Base-by-base conservation (phyloP, 768 basidiomycete species). In the Lactifluus hygrophoroides region DNA sequence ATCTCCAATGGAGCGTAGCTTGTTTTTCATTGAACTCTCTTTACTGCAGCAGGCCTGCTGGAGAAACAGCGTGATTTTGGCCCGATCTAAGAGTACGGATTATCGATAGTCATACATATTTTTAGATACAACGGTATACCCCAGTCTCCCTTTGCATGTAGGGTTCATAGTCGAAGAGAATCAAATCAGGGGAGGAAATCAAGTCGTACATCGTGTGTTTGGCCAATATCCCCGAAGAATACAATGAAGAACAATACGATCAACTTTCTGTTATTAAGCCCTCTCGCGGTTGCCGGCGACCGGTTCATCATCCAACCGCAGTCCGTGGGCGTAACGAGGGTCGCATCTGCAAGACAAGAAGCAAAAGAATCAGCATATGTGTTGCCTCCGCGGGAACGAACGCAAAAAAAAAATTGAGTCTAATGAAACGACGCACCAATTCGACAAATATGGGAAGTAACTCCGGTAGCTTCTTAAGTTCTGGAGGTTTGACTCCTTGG, bases 371-470 rank as follows among this genome's bases (percentile, higher is more conserved):
- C 6, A 27, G 40, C 3, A 52, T 11, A 10, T 3, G 23, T 17
- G 23, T 5, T 16, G 5, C 49, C 30, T 30, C 32, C 13, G 19
- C 14, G 21, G 9, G 10, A 46, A 19, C 13, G 19, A 27, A 46
- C 17, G 11, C 13, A 19, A 16, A 51, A 17, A 28, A 40, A 43
- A 28, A 48, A 50, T 34, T n/a, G n/a, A n/a, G n/a, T n/a, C n/a
- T n/a, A n/a, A 55, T 5, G 14, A 45, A 38, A 54, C 21, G 27
- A 73, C 84, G 67, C 60, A 96, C 94, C 80, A 97, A 84, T 74
- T 98, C 96, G 44, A 87, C 80, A 69, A 98, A 97, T 27, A 98
- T 65, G 2, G 95, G 93, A 37, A 96, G 74, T 21, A 99, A 70
- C 59, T 83, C 77, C n/a, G 90, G 87, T 51, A 98, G 81, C 66